Evolutionary conservation across 106 monocot species (phyloP).

Genomic region (Dendrobium nobile): DNA sequence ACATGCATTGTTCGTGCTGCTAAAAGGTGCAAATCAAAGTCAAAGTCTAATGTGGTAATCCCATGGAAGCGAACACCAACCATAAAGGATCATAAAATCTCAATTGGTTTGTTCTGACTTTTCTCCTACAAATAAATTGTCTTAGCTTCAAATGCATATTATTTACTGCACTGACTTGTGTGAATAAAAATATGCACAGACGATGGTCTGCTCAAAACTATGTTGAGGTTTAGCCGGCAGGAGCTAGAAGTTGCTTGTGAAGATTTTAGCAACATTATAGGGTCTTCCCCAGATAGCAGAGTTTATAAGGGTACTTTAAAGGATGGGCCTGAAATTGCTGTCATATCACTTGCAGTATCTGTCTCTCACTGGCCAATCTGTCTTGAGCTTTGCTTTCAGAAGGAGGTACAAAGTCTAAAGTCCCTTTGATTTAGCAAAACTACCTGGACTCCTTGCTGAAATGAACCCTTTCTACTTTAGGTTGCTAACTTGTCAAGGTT

Average conservation of each 20-base stretch:
- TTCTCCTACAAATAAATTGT: background rate
- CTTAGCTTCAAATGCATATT: background rate
- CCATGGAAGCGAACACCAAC: slow-evolving; percentile 37
- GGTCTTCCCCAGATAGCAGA: slow-evolving; percentile 60
- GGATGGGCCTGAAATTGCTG: slow-evolving; percentile 84
- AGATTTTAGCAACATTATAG: slow-evolving; percentile 97
- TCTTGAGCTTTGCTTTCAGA: slow-evolving; percentile 75
- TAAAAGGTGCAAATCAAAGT: slow-evolving; percentile 34
- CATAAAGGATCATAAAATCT: slow-evolving; percentile 28
- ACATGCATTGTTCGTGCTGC: slow-evolving; percentile 14
- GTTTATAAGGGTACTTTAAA: slow-evolving; percentile 89
- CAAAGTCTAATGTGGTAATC: slow-evolving; percentile 15
- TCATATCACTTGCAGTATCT: slow-evolving; percentile 62
- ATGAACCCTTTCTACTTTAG: slow-evolving; percentile 22
- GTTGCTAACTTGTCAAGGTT: slow-evolving; percentile 68
- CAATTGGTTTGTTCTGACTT: slow-evolving; percentile 43
- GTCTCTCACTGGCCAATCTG: slow-evolving; percentile 57
- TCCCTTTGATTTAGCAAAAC: background rate
- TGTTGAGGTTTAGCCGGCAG: slow-evolving; percentile 46
- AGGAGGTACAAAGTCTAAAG: slow-evolving; percentile 37
- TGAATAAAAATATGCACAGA: slow-evolving; percentile 29
- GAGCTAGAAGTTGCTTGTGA: slow-evolving; percentile 90
- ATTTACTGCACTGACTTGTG: background rate
- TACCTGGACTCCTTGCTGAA: background rate
- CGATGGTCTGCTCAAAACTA: slow-evolving; percentile 51